phyloP scores from a whole-genome alignment of 495 filamentous ascomycete genomes.

The Aspergillus baeticus region DNA sequence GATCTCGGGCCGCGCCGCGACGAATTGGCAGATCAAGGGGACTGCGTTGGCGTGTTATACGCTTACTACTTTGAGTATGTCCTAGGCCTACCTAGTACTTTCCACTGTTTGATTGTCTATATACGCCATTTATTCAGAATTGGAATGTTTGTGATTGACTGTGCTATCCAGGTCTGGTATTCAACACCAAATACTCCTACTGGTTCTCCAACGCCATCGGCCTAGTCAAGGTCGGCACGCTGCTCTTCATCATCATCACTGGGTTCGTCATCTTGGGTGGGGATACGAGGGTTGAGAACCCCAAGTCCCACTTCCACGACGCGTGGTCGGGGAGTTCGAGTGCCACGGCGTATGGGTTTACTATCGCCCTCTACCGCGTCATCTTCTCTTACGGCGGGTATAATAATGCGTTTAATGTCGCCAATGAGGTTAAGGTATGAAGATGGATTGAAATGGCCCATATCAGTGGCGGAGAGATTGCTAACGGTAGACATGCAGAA shows the following conservation, averaged over 20 bases:
- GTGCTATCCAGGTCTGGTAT: slow-evolving; percentile 37
- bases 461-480: background rate
- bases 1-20: slow-evolving; percentile 42
- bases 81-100: background rate
- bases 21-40: slow-evolving; percentile 60
- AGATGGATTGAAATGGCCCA: slow-evolving; percentile 3
- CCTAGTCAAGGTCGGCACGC: slow-evolving; percentile 49
- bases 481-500: slow-evolving; percentile 30
- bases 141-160: no score
- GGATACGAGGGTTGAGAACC: slow-evolving; percentile 51
- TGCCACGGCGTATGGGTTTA: slow-evolving; percentile 51
- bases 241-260: slow-evolving; percentile 59
- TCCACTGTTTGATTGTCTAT: no score
- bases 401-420: slow-evolving; percentile 62
- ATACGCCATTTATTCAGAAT: no score
- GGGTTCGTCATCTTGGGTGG: slow-evolving; percentile 62
- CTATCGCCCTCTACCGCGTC: slow-evolving; percentile 59
- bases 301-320: slow-evolving; percentile 56
- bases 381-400: slow-evolving; percentile 64
- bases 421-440: slow-evolving; percentile 60
- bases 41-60: slow-evolving; percentile 60
- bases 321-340: slow-evolving; percentile 51
- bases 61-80: slow-evolving; percentile 43
- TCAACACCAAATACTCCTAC: slow-evolving; percentile 54
- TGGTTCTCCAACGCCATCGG: slow-evolving; percentile 54